Percentiles rank a stretch among this genome's conserved stretches.
Evolutionary conservation across 2,329 filamentous ascomycete species (phyloP).

Genomic region (Fusarium drepaniforme): DNA sequence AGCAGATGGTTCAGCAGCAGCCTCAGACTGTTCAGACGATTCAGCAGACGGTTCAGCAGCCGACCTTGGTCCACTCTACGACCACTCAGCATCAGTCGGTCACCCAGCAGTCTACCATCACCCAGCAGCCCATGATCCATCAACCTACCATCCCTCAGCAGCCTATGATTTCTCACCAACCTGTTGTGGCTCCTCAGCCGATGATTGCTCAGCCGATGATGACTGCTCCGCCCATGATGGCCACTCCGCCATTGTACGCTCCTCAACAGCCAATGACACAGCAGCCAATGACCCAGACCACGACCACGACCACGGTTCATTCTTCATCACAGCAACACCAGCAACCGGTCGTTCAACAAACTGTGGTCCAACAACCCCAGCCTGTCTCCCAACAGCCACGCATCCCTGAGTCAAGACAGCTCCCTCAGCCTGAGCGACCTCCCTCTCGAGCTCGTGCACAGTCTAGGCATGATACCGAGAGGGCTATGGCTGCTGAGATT

Average conservation of each 20-base stretch:
- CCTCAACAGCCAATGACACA: constrained; percentile 23
- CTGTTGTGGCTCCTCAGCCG: constrained; percentile 32
- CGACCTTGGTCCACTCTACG: constrained; percentile 26
- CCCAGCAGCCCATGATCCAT: constrained; percentile 28
- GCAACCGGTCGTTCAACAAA: constrained; percentile 23
- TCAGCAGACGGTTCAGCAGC: constrained; percentile 1
- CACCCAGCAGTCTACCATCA: constrained; percentile 19
- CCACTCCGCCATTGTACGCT: constrained; percentile 15
- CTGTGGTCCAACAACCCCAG: constrained; percentile 13
- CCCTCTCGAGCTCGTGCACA: constrained; percentile 29
- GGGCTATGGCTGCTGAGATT: constrained; percentile 34
- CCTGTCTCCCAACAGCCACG: constrained; percentile 17
- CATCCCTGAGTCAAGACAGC: constrained; percentile 33
- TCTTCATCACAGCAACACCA: constrained; percentile 18
- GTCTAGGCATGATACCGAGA: constrained; percentile 38
- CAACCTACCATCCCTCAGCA: constrained; percentile 30
- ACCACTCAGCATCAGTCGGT: constrained; percentile 21
- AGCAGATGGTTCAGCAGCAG: constrained; percentile 22
- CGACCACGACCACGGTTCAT: constrained; percentile 23
- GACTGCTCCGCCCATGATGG: constrained; percentile 6
- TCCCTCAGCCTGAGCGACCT: constrained; percentile 26
- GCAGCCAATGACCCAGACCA: constrained; percentile 5
- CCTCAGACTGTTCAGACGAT: not conserved
- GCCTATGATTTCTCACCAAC: constrained; percentile 26
- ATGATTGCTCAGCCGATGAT: constrained; percentile 34